These are phyloP conservation scores for Calonectria multiphialidica DNA, from an alignment of 2,329 filamentous ascomycete genomes.

Conservation along the genomic window DNA sequence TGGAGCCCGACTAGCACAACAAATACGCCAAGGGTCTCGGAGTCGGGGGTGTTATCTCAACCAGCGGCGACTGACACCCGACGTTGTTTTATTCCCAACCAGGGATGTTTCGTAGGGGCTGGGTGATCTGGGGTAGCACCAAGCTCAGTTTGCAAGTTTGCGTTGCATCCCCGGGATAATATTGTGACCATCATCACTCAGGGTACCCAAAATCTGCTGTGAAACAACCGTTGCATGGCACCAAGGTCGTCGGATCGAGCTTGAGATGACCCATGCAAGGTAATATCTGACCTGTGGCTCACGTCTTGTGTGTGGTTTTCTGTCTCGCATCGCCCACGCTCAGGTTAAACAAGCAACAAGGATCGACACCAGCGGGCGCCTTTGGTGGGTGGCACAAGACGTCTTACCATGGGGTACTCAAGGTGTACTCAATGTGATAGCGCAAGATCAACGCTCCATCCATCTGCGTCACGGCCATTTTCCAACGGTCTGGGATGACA, in stretches of 20 bases:
- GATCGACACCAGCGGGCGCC: neutral
- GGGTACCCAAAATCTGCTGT: neutral
- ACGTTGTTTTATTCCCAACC: neutral
- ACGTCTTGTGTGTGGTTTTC: neutral
- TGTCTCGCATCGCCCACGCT: neutral
- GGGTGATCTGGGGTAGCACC: conserved; percentile 15
- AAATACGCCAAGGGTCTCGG: neutral
- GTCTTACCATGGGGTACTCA: neutral
- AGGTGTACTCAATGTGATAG: neutral
- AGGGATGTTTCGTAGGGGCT: neutral
- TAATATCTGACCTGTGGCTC: neutral
- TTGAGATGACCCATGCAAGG: neutral
- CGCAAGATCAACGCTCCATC: neutral
- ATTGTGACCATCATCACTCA: neutral
- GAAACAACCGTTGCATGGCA: conserved; percentile 14
- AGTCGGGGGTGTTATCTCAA: neutral
- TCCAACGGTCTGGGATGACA: conserved; percentile 14
- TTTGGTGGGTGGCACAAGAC: conserved; percentile 16
- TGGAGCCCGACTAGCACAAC: neutral
- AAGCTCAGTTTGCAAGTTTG: conserved; percentile 3
- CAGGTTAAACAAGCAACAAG: neutral
- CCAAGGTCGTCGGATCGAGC: neutral
- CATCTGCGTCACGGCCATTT: conserved; percentile 17
- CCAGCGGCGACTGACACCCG: neutral
- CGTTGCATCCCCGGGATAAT: neutral